Evolutionary conservation across 495 filamentous ascomycete genomes (phyloP).

Genomic region (Hypoxylon crocopeplum): DNA sequence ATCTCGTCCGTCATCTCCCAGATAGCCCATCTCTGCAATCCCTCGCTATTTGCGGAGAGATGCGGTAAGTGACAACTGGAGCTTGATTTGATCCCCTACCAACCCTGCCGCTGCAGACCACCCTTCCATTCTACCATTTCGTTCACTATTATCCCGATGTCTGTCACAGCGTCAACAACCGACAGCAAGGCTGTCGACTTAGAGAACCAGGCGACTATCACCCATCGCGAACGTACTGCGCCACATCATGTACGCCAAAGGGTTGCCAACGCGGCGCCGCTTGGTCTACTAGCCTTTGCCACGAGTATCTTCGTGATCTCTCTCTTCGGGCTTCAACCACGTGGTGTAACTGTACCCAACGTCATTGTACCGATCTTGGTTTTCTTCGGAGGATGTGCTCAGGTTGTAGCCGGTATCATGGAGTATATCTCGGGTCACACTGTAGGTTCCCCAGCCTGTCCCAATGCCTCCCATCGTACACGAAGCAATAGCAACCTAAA

Average conservation of each 20-base stretch:
- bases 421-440: constrained; percentile 45
- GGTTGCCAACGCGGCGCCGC: constrained; percentile 34
- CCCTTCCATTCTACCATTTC: not conserved
- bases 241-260: constrained; percentile 13
- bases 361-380: constrained; percentile 44
- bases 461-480: not conserved
- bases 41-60: not conserved
- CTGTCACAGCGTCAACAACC: not conserved
- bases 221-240: constrained; percentile 10
- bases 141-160: not conserved
- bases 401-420: constrained; percentile 47
- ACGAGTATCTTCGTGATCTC: constrained; percentile 48
- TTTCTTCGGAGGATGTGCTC: constrained; percentile 48
- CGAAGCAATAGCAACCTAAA: not conserved
- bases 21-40: not conserved
- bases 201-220: constrained; percentile 20
- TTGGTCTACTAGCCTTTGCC: constrained; percentile 42
- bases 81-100: not conserved
- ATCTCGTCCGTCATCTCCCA: constrained; percentile 1
- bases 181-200: constrained; percentile 17
- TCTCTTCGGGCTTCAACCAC: constrained; percentile 43
- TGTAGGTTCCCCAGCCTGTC: constrained; percentile 8
- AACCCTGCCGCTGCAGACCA: not conserved
- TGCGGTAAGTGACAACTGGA: not conserved
- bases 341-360: constrained; percentile 44